phyloP scores from a whole-genome alignment of 768 basidiomycete genomes.

The Suillus occidentalis region DNA sequence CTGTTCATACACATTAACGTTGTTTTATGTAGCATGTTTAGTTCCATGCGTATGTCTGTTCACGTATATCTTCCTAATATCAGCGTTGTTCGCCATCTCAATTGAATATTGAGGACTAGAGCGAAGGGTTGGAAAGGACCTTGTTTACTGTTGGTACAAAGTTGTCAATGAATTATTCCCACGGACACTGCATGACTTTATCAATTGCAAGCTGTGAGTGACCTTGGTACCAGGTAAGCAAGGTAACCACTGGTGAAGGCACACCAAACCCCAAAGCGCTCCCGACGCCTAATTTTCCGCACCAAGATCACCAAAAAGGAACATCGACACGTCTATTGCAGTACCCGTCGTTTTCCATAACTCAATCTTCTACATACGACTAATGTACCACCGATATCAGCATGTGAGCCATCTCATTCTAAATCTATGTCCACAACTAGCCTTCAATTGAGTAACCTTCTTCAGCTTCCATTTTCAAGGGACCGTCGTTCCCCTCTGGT shows the following conservation, averaged over 20 bases:
- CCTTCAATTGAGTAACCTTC: neutral
- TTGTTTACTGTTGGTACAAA: too few relatives aligned
- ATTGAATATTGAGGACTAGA: too few relatives aligned
- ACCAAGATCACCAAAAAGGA: neutral
- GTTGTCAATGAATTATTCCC: too few relatives aligned
- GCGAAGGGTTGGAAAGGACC: too few relatives aligned
- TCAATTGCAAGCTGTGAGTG: too few relatives aligned
- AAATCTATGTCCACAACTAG: neutral
- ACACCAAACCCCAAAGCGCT: neutral
- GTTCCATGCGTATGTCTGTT: too few relatives aligned
- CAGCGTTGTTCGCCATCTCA: too few relatives aligned
- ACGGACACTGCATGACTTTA: too few relatives aligned
- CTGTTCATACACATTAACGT: neutral
- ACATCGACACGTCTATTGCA: neutral
- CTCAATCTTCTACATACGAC: neutral
- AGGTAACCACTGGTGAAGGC: too few relatives aligned
- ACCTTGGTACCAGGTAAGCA: too few relatives aligned
- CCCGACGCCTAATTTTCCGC: neutral
- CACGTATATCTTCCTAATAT: too few relatives aligned
- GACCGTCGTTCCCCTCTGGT: neutral
- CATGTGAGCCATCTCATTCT: neutral
- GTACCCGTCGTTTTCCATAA: neutral
- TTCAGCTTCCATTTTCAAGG: conserved; percentile 3
- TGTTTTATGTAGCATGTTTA: too few relatives aligned
- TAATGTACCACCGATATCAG: neutral